Conservation (phyloP, 345 rosid species). For the Boechera divaricarpa region DNA sequence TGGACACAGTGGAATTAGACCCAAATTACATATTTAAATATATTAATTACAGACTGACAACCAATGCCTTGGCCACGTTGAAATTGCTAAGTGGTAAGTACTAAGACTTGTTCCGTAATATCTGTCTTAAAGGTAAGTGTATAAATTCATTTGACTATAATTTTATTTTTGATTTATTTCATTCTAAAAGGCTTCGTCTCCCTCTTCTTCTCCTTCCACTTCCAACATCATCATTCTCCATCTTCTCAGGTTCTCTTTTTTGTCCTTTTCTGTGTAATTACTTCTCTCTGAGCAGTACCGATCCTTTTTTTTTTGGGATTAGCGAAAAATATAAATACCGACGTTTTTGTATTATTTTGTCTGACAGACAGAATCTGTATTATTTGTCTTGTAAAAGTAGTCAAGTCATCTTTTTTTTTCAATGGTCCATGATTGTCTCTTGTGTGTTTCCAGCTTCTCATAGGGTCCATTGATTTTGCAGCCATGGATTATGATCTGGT, state of each 20-base stretch:
- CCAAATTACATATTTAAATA: constrained; percentile 31
- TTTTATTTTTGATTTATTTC: constrained; percentile 10
- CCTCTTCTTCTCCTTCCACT: neutral
- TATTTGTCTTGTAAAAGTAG: constrained; percentile 33
- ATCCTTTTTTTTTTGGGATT: constrained; percentile 18
- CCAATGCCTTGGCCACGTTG: constrained; percentile 45
- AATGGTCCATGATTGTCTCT: constrained; percentile 42
- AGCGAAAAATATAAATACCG: too few species aligned
- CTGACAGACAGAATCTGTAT: constrained; percentile 43
- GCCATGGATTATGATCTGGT: constrained; percentile 48
- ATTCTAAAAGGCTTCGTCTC: constrained; percentile 22
- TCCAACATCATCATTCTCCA: neutral
- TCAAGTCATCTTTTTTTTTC: constrained; percentile 10
- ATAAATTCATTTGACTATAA: constrained; percentile 38
- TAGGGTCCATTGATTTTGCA: constrained; percentile 38
- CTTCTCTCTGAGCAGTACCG: constrained; percentile 11
- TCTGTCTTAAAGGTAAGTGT: constrained; percentile 43
- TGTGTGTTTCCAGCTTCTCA: constrained; percentile 42
- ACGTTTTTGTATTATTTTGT: constrained; percentile 27
- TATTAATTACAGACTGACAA: constrained; percentile 39
- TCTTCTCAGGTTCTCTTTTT: constrained; percentile 38
- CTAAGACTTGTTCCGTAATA: constrained; percentile 40
- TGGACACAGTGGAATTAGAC: constrained; percentile 39
- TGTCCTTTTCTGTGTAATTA: constrained; percentile 7
- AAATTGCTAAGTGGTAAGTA: constrained; percentile 31